Base-by-base conservation (phyloP, 2,329 filamentous ascomycete genomes). In the Aspergillus spinulosporus region DNA sequence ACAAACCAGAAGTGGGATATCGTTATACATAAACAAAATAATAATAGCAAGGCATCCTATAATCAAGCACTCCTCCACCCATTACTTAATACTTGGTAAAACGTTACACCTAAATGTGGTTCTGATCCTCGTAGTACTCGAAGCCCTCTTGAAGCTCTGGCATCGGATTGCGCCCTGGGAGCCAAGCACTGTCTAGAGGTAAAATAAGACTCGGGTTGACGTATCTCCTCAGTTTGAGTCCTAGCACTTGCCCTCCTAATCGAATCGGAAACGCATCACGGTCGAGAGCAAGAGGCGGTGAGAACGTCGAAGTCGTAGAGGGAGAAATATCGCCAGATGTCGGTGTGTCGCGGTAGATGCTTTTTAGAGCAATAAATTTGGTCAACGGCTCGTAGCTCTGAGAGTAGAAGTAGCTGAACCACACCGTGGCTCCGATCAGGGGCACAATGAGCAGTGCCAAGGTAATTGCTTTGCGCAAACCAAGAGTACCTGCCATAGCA, bases 331-430 rank as follows among this genome's bases (percentile, higher is more conserved):
- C 69, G 6, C 67, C 68, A 5, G 62, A 63, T 39, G 79, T 77
- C n/a, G 80, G 78, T 56, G 84, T 80, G 2, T 84, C 81, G 28
- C 84, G 80, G 62, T 87, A 84, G 57, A 99, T 90, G 66, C 91
- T 96, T 60, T 90, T 84, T 44, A 99, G 78, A 29, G 95, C 92
- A 70, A 99, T 97, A 70, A 94, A 97, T 64, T 86, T 88, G 73
- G 92, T 96, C 58, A 99, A 76, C 0, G 94, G 93, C 66, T 91
- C 89, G 66, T 94, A 99, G 1, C 88, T 89, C 44, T 83, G 82
- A 43, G 84, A 82, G 70, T 90, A 97, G 63, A 90, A 89, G 72
- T 90, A 89, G 61, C 84, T 88, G 69, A 95, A 96, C 92, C 93
- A 97, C 12, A 96, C 78, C 0, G 93, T 97, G 32, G 85, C 84